Evolutionary conservation across 2,329 filamentous ascomycete genomes (phyloP), one percentile per base, ranked within the genome.

Genomic region (Trichophyton rubrum): DNA sequence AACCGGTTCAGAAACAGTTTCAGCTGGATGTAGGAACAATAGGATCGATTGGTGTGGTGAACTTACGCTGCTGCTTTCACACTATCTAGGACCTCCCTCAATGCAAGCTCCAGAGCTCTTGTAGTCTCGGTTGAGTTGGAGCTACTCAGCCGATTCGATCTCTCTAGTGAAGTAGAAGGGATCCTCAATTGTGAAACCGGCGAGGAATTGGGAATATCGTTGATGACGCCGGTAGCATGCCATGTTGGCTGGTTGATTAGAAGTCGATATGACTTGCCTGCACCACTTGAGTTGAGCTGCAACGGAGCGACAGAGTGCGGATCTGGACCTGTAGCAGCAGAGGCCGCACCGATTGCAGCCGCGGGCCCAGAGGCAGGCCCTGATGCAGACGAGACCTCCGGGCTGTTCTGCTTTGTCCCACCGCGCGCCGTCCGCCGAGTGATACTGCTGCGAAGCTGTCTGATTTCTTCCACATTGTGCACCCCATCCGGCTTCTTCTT

Each of bases 401-500:
- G 85, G 41, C 78, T 78, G 60, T 86, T 83, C 62, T 83, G 81
- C 62, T 80, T 82, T 22, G 79, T 76, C 1, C 85, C 85, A 61
- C 81, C 83, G 67, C 89, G 83, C 1, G 89, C 85, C 71, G 96
- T 90, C 62, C 92, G 82, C 64, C 92, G 81, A 27, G 92, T 97
- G 72, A 97, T 95, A 63, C 84, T 82, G 51, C 89, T 89, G 59
- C 92, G 84, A 68, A 95, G 78, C 73, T 87, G 89, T 66, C 83
- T 82, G 68, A 97, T 97, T 73, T 89, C 89, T 6, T 92, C 89
- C 62, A 96, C 89, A 76, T 95, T 81, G 74, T 97, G 92, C 53
- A 96, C 77, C 57, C 91, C 91, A 74, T 97, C 92, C 1, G 92
- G 90, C 72, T 96, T 96, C 77, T 90, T 95, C 62, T 90, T 87